A percentile compares a stretch with the other conserved stretches of the same genome.
Conservation (phyloP, 2,329 filamentous ascomycete species). For the Diatrype stigma region DNA sequence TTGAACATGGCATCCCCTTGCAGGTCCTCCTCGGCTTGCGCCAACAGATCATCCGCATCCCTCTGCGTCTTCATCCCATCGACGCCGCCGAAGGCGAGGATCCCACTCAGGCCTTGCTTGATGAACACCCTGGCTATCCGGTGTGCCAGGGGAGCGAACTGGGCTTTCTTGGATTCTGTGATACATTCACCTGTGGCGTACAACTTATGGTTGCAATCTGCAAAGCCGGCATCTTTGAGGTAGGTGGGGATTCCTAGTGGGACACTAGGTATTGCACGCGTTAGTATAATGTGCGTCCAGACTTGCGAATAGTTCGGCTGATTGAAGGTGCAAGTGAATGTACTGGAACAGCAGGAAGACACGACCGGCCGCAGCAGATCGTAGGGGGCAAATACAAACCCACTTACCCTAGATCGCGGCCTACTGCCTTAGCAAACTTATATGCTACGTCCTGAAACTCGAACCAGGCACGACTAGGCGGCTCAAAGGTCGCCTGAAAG, state of each 20-base stretch:
- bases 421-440: conserved; percentile 9
- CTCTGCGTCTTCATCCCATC: conserved; percentile 10
- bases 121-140: conserved; percentile 2
- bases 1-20: conserved; percentile 5
- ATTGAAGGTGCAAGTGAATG: no score
- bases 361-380: no score
- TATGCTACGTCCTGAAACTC: conserved; percentile 11
- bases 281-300: no score
- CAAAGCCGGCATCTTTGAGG: conserved; percentile 9
- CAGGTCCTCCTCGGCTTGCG: conserved; percentile 3
- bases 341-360: no score
- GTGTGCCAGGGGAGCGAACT: conserved; percentile 2
- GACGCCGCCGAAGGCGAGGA: conserved; percentile 10
- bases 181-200: conserved; percentile 6
- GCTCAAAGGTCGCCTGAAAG: not conserved
- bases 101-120: conserved; percentile 9
- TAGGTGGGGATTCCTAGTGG: conserved; percentile 11
- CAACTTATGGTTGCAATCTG: conserved; percentile 8
- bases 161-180: conserved; percentile 4
- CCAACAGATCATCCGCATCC: conserved; percentile 9
- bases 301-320: no score
- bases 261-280: conserved; percentile 3
- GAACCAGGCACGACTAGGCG: conserved; percentile 5
- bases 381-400: no score
- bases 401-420: conserved; percentile 11